phyloP scores from a whole-genome alignment of 495 filamentous ascomycete genomes.

The Aspergillus biplanus region DNA sequence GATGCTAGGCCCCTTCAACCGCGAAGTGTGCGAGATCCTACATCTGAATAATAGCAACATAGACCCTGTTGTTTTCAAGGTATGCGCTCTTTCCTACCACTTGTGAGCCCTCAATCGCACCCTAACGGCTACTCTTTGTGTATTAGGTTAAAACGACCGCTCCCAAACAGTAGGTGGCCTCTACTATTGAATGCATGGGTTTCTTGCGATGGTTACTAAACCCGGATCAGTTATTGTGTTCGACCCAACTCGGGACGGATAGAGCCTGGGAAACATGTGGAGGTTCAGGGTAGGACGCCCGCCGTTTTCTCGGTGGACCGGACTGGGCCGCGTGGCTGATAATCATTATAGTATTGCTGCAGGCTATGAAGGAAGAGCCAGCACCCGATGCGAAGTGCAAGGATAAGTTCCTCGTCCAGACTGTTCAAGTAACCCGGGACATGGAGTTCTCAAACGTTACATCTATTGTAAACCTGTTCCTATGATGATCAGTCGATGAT shows the following conservation, averaged over 20 bases:
- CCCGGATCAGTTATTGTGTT: constrained; percentile 82
- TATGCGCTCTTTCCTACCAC: constrained; percentile 42
- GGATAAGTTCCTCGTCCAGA: constrained; percentile 98
- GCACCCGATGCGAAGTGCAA: constrained; percentile 83
- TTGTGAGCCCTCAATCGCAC: constrained; percentile 13
- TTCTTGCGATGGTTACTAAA: constrained; percentile 30
- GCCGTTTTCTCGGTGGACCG: neutral
- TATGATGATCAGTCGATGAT: neutral
- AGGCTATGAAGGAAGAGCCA: constrained; percentile 97
- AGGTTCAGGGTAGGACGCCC: constrained; percentile 78
- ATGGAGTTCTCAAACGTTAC: constrained; percentile 79
- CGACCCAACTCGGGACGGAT: constrained; percentile 96
- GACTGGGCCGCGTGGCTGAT: constrained; percentile 16
- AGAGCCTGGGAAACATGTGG: constrained; percentile 82
- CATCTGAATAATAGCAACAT: constrained; percentile 76
- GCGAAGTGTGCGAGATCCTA: constrained; percentile 85
- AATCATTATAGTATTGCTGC: constrained; percentile 72
- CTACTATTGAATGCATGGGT: constrained; percentile 1
- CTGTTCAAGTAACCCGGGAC: constrained; percentile 80
- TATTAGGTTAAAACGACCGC: constrained; percentile 96
- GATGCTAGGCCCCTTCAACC: constrained; percentile 80
- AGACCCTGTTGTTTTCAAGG: constrained; percentile 93
- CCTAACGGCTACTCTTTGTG: constrained; percentile 25
- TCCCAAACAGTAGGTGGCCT: constrained; percentile 84
- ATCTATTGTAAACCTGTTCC: constrained; percentile 69